These are phyloP conservation scores for Lupinus albus DNA, from an alignment of 306 rosid genomes.

Conservation along the genomic window DNA sequence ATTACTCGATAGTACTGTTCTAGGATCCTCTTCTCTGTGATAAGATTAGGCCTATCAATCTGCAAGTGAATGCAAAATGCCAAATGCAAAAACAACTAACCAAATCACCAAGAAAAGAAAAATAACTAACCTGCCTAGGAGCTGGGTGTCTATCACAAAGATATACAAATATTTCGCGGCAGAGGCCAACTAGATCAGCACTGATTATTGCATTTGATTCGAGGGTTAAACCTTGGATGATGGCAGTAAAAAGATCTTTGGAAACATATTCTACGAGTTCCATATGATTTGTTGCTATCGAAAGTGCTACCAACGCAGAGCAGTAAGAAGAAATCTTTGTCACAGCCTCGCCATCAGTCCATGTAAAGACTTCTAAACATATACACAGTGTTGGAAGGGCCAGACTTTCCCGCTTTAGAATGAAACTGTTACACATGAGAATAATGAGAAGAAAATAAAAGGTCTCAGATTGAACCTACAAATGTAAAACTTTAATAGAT, in stretches of 20 bases:
- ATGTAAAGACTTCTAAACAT: conserved; percentile 74
- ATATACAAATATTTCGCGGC: conserved; percentile 87
- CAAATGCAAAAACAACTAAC: conserved; percentile 38
- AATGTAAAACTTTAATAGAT: conserved; percentile 25
- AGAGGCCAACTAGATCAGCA: conserved; percentile 82
- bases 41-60: no score
- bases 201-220: conserved; percentile 92
- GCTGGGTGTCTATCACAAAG: conserved; percentile 84
- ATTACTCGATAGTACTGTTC: conserved; percentile 18
- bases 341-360: conserved; percentile 92
- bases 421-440: conserved; percentile 60
- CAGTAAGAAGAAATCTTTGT: conserved; percentile 78
- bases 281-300: conserved; percentile 56
- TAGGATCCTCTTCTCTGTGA: conserved; percentile 20
- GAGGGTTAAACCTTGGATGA: conserved; percentile 81
- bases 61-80: conserved; percentile 1
- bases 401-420: conserved; percentile 71
- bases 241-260: conserved; percentile 81
- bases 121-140: conserved; percentile 82
- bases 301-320: conserved; percentile 63
- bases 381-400: conserved; percentile 75
- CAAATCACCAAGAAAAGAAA: conserved; percentile 22
- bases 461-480: conserved; percentile 16
- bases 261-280: conserved; percentile 78
- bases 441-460: conserved; percentile 30